phyloP scores from a whole-genome alignment of 2,329 filamentous ascomycete genomes.

The Byssochlamys sp. region DNA sequence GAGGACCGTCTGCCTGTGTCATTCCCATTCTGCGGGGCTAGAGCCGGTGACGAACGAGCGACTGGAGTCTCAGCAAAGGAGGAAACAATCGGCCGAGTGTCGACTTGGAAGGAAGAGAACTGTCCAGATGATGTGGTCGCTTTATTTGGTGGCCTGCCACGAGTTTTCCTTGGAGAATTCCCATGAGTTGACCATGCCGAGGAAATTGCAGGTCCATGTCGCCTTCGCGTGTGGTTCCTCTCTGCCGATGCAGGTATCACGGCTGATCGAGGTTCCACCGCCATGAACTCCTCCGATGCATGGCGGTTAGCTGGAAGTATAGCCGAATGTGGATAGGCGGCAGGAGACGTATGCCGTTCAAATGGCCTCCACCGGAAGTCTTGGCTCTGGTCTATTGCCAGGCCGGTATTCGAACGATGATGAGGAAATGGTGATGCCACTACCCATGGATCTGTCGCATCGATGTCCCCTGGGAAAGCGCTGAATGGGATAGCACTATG shows the following conservation, averaged over 20 bases:
- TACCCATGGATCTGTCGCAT: constrained; percentile 33
- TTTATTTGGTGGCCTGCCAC: constrained; percentile 71
- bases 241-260: constrained; percentile 51
- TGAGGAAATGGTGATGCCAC: constrained; percentile 37
- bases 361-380: constrained; percentile 41
- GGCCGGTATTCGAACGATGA: constrained; percentile 14
- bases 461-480: constrained; percentile 47
- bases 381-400: constrained; percentile 14
- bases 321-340: constrained; percentile 69
- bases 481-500: constrained; percentile 43
- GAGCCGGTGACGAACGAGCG: constrained; percentile 30
- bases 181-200: constrained; percentile 74
- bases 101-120: constrained; percentile 60
- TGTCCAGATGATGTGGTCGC: constrained; percentile 56
- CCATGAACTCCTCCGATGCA: constrained; percentile 21
- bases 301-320: constrained; percentile 50
- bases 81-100: constrained; percentile 43
- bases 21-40: constrained; percentile 36
- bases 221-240: constrained; percentile 40
- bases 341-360: constrained; percentile 50
- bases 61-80: constrained; percentile 35
- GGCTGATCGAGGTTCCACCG: constrained; percentile 59
- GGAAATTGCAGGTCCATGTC: constrained; percentile 78
- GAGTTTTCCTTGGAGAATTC: constrained; percentile 57
- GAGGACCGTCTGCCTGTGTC: constrained; percentile 16